Base-by-base conservation (phyloP, 2,329 filamentous ascomycete species). In the Colletotrichum gigasporum region DNA sequence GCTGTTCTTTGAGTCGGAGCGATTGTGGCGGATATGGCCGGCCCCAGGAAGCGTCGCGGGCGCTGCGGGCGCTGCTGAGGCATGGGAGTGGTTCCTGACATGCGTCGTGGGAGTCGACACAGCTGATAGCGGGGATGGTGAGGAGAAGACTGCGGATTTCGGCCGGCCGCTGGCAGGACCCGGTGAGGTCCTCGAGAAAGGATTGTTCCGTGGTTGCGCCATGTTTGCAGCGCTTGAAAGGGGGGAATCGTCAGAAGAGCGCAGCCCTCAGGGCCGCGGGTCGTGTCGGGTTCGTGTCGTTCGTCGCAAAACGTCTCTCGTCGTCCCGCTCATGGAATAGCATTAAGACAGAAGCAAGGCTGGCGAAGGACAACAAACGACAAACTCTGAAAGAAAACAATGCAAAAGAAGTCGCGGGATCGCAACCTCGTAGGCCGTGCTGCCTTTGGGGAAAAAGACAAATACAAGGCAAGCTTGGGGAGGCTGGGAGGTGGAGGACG, bases 161-260 rank as follows among this genome's bases (percentile, higher is more conserved):
- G 93, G 92, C 69, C 93, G 79, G 68, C 83, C 81, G 56, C 76
- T 75, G 48, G 76, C 80, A 34, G 88, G 83, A 51, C 81, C 84
- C 41, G 91, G 86, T 30, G 92, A 91, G 20, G 90, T 88, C 73
- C 93, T 87, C 65, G 85, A 84, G 75, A 97, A 96, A 14, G 92
- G 91, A 79, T 93, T 95, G 75, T 89, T 91, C 72, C 93, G 90
- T 82, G 90, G 92, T 75, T 90, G 87, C 70, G 90, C 87, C 77
- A 87, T 86, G 76, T 84, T 87, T 71, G 84, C 81, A 22, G 41
- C 8, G 28, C 14, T 30, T 84, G 58, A 79, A 81, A 2, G 28
- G 5, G 30, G 73, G 83, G 82, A 84, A 87, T 88, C 68, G 52
- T 67, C 66, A 52, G 44, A 54, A 35, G 30, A 61, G 18, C 10